Base-by-base conservation (phyloP, 164 flowering plant genomes). In the Umbellularia californica region DNA sequence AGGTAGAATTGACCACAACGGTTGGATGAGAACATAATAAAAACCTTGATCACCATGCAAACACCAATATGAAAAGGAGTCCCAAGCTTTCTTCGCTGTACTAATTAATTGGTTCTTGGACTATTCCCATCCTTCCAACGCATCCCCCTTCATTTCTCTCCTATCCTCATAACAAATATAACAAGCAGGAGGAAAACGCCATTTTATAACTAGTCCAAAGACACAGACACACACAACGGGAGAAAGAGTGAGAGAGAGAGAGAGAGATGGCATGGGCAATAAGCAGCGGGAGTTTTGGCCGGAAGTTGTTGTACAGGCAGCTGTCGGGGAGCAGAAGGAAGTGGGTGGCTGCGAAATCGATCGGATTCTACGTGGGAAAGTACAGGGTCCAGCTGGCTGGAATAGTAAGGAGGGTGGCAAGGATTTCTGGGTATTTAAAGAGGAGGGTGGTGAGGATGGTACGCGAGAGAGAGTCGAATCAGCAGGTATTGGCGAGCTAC, bases 391-490 rank as follows among this genome's bases (percentile, higher is more conserved):
- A 24, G 25, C 14, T 78, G 62, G 70, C 23, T 6, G 47, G 47
- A 41, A 41, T 41, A 5, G 47, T 41, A 47, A 33, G 65, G 41
- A 69, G 68, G 67, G 74, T 69, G n/a, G 55, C 41, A 23, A 60
- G 72, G 68, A 28, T 69, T 15, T 62, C 72, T 22, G 60, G 69
- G 60, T 15, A 69, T 27, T 23, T 74, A 23, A 69, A 69, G 68
- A 75, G 76, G 41, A 63, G 65, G 25, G 51, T 47, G 50, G 23
- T 11, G 19, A 24, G 23, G 35, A 23, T 62, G 20, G 25, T 60
- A 25, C 27, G 23, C 13, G 19, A 25, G 23, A n/a, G 58, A 24
- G 5, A 72, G 7, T 28, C 20, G 55, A 62, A 12, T n/a, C 23
- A 66, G 28, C 72, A 70, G 35, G 47, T 63, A 58, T 11, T 23